Evolutionary conservation across 2,329 filamentous ascomycete species (phyloP), one percentile per base, ranked within the genome.

Genomic region (Phaeosphaeriaceae sp.): DNA sequence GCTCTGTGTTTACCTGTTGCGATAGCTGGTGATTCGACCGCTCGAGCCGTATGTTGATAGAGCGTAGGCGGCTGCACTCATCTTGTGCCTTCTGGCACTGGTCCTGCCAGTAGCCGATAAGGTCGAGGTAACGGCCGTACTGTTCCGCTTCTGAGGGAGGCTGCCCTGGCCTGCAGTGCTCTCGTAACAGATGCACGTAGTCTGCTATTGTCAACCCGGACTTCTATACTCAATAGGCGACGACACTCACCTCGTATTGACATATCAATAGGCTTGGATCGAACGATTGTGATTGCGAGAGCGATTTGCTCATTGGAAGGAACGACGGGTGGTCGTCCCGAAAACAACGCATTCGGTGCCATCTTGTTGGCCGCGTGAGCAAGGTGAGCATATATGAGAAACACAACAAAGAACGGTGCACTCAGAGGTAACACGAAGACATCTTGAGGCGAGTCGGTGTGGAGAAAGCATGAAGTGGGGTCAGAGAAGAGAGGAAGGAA

Each of bases 81-180:
- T 63, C 56, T n/a, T 77, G 68, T 0, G 63, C 54, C 21, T 53
- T 52, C 19, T 65, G 58, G 42, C 61, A 73, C 45, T 67, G 66
- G 7, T 74, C 62, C 31, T 65, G 62, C 80, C 79, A 81, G 55
- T 75, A 81, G 3, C 73, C 63, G 11, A 76, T 75, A 15, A 77
- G 68, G 56, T 82, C 78, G 21, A 82, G 65, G 47, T 80, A 75
- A 10, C 65, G 70, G 42, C 73, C 63, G 0, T 61, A 48, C 17
- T 72, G 65, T 25, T 61, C 67, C 19, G 71, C 56, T 3, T 70
- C 54, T 22, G 62, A 56, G 1, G 67, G 57, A 17, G 67, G 61
- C 24, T 46, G 60, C 1, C 63, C 67, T 1, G 61, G 67, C 47
- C 71, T 68, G n/a, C 74, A 49, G 19, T 80, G 76, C 46, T 70